Percentiles rank a stretch among this genome's conserved stretches.
phyloP scores from a whole-genome alignment of 495 filamentous ascomycete species.

The Aspergillus baeticus region DNA sequence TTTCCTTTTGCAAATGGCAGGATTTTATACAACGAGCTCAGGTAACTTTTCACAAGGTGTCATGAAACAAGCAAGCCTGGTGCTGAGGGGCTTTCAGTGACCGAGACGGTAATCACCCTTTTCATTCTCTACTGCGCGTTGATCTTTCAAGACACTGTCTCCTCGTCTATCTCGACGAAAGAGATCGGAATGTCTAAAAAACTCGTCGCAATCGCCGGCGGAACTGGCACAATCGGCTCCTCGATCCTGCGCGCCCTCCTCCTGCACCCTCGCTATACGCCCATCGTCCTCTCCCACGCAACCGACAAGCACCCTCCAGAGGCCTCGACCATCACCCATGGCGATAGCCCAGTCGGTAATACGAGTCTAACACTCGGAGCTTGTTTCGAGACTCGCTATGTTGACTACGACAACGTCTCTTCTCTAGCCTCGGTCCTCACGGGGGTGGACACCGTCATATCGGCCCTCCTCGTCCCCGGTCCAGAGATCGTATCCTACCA shows the following conservation, averaged over 20 bases:
- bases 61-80: too few species aligned
- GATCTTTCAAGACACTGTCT: too few species aligned
- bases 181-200: slow-evolving; percentile 1
- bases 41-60: too few species aligned
- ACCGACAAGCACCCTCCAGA: not conserved
- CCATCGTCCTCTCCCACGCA: slow-evolving; percentile 15
- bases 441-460: slow-evolving; percentile 25
- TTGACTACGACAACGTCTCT: slow-evolving; percentile 24
- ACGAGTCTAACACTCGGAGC: too few species aligned
- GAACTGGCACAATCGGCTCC: slow-evolving; percentile 20
- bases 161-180: too few species aligned
- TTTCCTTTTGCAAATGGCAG: too few species aligned
- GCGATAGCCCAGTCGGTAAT: too few species aligned
- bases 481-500: slow-evolving; percentile 22
- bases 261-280: not conserved
- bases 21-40: too few species aligned
- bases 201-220: slow-evolving; percentile 25
- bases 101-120: too few species aligned
- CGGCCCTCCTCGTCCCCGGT: slow-evolving; percentile 22
- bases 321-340: not conserved
- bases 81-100: too few species aligned
- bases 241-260: slow-evolving; percentile 20
- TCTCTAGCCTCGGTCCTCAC: slow-evolving; percentile 20
- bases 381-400: slow-evolving; percentile 23
- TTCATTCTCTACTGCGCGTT: too few species aligned